Percentiles rank a stretch among this genome's conserved stretches.
Evolutionary conservation across 257 asterid species (phyloP).

Genomic region (Solanum chiquidenum): DNA sequence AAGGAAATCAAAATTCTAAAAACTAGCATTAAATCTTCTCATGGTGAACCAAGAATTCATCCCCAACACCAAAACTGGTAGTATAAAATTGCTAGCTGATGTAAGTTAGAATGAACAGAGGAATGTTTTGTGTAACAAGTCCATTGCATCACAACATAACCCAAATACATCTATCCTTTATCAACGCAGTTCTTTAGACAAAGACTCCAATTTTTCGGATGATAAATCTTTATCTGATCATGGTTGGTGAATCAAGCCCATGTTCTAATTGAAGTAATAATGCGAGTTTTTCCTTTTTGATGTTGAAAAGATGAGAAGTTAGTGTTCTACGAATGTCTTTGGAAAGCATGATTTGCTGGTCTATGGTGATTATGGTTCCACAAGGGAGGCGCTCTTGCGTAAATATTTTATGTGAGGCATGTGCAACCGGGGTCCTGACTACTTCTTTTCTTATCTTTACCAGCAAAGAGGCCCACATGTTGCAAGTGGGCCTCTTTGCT

Average conservation of each 20-base stretch:
- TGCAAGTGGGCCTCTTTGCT: constrained; percentile 61
- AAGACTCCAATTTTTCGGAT: neutral
- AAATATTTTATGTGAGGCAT: constrained; percentile 49
- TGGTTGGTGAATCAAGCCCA: neutral
- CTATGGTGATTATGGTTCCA: constrained; percentile 6
- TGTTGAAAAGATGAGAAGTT: constrained; percentile 50
- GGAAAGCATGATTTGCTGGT: constrained; percentile 9
- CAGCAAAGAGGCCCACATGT: neutral
- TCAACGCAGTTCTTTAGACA: neutral
- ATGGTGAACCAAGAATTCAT: neutral
- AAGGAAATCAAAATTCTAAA: neutral
- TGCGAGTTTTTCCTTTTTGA: neutral
- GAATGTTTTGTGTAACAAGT: neutral
- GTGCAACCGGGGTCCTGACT: constrained; percentile 37
- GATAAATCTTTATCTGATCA: neutral
- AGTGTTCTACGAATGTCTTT: constrained; percentile 9
- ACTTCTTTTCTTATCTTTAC: too few relatives aligned
- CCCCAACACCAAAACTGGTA: neutral
- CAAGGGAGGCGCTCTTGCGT: constrained; percentile 37
- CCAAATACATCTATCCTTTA: neutral
- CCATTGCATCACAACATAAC: neutral
- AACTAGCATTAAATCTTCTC: neutral
- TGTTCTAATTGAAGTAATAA: neutral
- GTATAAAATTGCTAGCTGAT: neutral
- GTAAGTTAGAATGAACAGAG: neutral